Base-by-base conservation (phyloP, 768 basidiomycete species). In the Mycena vitilis region DNA sequence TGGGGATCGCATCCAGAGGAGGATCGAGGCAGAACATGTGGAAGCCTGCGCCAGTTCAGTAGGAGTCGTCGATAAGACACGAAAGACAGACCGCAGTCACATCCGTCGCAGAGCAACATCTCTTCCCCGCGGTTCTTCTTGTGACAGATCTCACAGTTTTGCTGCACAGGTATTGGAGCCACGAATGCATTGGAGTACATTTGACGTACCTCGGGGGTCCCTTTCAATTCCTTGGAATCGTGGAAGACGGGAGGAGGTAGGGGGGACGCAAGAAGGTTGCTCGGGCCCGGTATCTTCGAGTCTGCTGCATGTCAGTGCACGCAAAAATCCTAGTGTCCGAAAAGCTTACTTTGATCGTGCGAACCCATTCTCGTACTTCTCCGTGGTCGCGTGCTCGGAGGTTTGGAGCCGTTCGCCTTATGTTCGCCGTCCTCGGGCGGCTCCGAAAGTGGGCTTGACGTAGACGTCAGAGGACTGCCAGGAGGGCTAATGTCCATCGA, bases 11-110 rank as follows among this genome's bases (percentile, higher is more conserved):
- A 11, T 85, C 81, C 60, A 99, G 82, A 22, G 96, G 96, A 15
- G 98, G 98, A 75, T 95, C 93, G 65, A 99, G 90, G 77, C 98
- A 99, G 78, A 93, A 95, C 83, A 94, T 98, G 80, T 99, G 98
- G 81, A 95, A 99, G 5, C 97, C 95, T 96, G 54, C 37, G 53
- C 18, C 40, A 45, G 48, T 36, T 48, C 47, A 58, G 47, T 56
- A 60, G 44, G 54, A 66, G 60, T 52, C 61, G 68, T 23, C 54
- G 56, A 12, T 66, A 44, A 64, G 53, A 9, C 10, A 40, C 82
- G 71, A 81, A 20, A 83, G 3, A 69, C 80, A 74, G 73, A 92
- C 92, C 93, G 69, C 89, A 87, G 79, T 95, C 94, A 78, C 93
- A 95, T 25, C 90, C 92, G 77, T 95, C 93, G 78, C 93, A 95